phyloP scores from a whole-genome alignment of 768 basidiomycete species.

The Tylopilus vinaceipallidus region DNA sequence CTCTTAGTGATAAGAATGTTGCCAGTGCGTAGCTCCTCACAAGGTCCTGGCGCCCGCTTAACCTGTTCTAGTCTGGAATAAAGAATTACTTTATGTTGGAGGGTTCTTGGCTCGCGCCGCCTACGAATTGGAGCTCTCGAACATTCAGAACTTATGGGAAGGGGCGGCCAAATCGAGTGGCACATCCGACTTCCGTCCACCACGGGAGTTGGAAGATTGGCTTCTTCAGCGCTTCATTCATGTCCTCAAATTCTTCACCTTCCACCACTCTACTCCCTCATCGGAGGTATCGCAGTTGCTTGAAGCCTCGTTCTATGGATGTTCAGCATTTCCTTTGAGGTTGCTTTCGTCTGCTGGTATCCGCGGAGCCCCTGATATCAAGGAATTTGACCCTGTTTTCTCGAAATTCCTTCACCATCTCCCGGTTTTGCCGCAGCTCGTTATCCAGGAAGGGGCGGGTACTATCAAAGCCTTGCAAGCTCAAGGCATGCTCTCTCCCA shows the following conservation, averaged over 20 bases:
- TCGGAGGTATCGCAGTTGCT: slow-evolving; percentile 68
- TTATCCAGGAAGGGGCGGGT: slow-evolving; percentile 51
- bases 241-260: slow-evolving; percentile 86
- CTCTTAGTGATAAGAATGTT: slow-evolving; percentile 7
- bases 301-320: slow-evolving; percentile 59
- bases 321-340: slow-evolving; percentile 6
- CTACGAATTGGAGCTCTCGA: slow-evolving; percentile 13
- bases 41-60: not conserved
- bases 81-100: slow-evolving; percentile 44
- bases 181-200: slow-evolving; percentile 27
- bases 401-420: slow-evolving; percentile 73
- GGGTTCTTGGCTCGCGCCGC: slow-evolving; percentile 10
- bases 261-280: slow-evolving; percentile 84
- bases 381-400: slow-evolving; percentile 71
- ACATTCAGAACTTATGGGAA: slow-evolving; percentile 49
- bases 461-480: slow-evolving; percentile 63
- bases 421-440: slow-evolving; percentile 65
- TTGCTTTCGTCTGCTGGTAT: slow-evolving; percentile 11
- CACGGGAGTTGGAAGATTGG: slow-evolving; percentile 46
- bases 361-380: slow-evolving; percentile 11
- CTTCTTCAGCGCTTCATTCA: slow-evolving; percentile 68
- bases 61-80: slow-evolving; percentile 74
- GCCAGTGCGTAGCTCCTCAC: not conserved
- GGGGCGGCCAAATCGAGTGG: slow-evolving; percentile 38
- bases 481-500: slow-evolving; percentile 64